Evolutionary conservation across 2,329 filamentous ascomycete species (phyloP).

Genomic region (Fusarium nanum): DNA sequence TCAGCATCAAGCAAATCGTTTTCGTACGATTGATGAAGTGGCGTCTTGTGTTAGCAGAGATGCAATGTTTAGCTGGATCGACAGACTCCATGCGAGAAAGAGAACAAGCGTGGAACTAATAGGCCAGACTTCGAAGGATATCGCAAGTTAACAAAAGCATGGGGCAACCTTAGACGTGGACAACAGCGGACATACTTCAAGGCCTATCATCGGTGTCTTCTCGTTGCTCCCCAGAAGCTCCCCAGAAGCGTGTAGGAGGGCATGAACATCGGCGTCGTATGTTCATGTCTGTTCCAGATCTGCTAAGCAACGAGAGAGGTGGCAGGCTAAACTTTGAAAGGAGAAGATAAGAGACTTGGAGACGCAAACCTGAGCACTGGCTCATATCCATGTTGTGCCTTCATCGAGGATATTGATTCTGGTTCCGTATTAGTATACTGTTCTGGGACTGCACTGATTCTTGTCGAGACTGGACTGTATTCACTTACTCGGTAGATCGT

Average conservation of each 20-base stretch:
- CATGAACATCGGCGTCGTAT: not conserved
- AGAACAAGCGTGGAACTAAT: not conserved
- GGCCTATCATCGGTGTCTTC: not conserved
- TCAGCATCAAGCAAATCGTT: not conserved
- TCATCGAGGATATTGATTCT: not conserved
- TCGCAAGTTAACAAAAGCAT: conserved; percentile 14
- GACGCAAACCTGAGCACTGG: conserved; percentile 4
- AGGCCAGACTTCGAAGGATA: not conserved
- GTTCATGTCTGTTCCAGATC: not conserved
- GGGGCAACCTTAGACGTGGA: not conserved
- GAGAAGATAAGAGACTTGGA: not conserved
- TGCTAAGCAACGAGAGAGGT: not conserved
- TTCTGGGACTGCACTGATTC: not conserved
- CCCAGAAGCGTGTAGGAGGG: not conserved
- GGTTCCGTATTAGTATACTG: conserved; percentile 13
- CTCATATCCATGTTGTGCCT: not conserved
- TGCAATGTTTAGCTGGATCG: not conserved
- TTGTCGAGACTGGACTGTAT: not conserved
- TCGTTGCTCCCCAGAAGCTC: not conserved
- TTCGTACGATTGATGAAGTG: not conserved
- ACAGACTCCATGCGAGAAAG: not conserved
- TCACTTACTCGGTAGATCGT: conserved; percentile 18
- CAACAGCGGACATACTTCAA: not conserved
- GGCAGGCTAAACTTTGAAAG: not conserved
- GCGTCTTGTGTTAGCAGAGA: not conserved